These are phyloP conservation scores for Macrophomina tecta DNA, from an alignment of 2,329 filamentous ascomycete genomes.

Conservation along the genomic window DNA sequence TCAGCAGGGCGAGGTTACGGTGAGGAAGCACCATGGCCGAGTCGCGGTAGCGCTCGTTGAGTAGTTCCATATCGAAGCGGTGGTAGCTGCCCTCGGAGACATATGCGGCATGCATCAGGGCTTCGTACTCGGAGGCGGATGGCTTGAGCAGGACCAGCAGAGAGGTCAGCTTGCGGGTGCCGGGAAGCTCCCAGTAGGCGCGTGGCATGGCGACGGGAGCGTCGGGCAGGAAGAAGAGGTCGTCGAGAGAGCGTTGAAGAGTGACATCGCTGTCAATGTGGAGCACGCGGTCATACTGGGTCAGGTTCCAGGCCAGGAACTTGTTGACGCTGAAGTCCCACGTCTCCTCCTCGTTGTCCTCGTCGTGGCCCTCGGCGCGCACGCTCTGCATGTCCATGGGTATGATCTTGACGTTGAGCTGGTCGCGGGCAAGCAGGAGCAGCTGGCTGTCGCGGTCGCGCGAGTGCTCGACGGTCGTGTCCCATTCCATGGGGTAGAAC, in stretches of 20 bases:
- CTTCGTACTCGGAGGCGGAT: conserved; percentile 56
- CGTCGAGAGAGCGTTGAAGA: conserved; percentile 69
- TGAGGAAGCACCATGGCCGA: conserved; percentile 69
- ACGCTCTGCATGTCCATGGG: conserved; percentile 52
- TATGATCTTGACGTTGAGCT: conserved; percentile 57
- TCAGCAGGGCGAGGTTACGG: conserved; percentile 65
- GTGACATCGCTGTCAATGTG: conserved; percentile 69
- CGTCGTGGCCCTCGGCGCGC: conserved; percentile 33
- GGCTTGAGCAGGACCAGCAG: conserved; percentile 69
- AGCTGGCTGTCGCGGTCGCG: conserved; percentile 52
- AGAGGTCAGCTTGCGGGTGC: conserved; percentile 56
- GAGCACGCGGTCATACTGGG: conserved; percentile 65
- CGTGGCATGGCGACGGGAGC: conserved; percentile 70
- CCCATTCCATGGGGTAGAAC: conserved; percentile 51
- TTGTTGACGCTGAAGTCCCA: conserved; percentile 73
- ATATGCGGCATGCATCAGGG: conserved; percentile 37
- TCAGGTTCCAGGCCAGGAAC: conserved; percentile 71
- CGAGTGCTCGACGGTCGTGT: conserved; percentile 37
- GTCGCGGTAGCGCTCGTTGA: conserved; percentile 67
- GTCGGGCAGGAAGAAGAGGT: conserved; percentile 70
- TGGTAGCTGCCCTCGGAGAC: conserved; percentile 35
- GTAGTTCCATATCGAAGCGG: conserved; percentile 70
- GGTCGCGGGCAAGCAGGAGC: conserved; percentile 54
- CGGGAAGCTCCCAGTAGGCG: conserved; percentile 70
- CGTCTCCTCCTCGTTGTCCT: conserved; percentile 40